A percentile compares a stretch with the other conserved stretches of the same genome.
Evolutionary conservation across 1,139 yeast genomes (phyloP).

Genomic region (Geotrichum histeridarum): DNA sequence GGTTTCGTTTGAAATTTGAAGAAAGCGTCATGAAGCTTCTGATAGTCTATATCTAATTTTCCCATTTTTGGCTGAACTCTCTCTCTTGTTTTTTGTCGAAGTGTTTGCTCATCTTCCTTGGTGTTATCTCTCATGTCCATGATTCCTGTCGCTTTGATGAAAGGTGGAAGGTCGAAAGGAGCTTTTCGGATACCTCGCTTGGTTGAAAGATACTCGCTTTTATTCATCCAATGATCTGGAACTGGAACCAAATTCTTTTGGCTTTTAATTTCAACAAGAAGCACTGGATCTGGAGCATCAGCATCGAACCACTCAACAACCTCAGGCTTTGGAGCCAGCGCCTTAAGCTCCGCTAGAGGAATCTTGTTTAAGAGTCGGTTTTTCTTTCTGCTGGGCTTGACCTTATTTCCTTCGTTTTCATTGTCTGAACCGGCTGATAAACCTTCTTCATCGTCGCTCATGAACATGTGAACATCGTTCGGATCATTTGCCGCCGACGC

Average conservation of each 20-base stretch:
- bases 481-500: constrained; percentile 18
- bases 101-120: constrained; percentile 48
- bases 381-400: constrained; percentile 42
- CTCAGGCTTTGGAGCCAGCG: constrained; percentile 58
- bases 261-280: constrained; percentile 61
- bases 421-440: constrained; percentile 23
- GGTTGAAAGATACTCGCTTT: constrained; percentile 71
- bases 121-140: constrained; percentile 71
- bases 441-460: constrained; percentile 35
- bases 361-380: constrained; percentile 50
- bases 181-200: constrained; percentile 65
- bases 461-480: constrained; percentile 35
- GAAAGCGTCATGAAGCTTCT: constrained; percentile 77
- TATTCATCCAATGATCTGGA: constrained; percentile 80
- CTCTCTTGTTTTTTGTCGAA: constrained; percentile 75
- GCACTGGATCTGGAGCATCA: constrained; percentile 73
- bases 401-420: constrained; percentile 25
- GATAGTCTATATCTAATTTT: constrained; percentile 78
- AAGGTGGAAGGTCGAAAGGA: constrained; percentile 74
- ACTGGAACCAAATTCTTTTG: constrained; percentile 66
- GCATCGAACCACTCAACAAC: constrained; percentile 82
- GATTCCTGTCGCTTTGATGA: constrained; percentile 79
- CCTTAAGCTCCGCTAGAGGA: constrained; percentile 64
- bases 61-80: constrained; percentile 90
- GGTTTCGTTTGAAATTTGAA: constrained; percentile 79